Evolutionary conservation across 1,139 yeast species (phyloP).

Genomic region (Wickerhamomyces sp.): DNA sequence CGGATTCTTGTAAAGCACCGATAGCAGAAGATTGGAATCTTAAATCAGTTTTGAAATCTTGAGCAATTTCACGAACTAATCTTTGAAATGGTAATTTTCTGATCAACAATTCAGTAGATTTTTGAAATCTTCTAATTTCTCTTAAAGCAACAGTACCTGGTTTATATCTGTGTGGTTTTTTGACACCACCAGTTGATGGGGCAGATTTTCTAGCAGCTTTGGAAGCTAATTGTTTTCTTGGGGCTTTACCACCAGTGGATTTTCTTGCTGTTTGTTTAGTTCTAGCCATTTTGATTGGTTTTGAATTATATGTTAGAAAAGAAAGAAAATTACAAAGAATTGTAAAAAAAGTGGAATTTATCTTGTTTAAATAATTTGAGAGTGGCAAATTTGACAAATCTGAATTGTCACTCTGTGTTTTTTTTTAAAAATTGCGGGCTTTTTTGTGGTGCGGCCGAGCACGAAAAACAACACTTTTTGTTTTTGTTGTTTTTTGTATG

Average conservation of each 20-base stretch:
- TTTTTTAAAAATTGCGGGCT: too few relatives aligned
- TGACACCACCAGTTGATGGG: constrained; percentile 97
- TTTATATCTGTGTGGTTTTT: constrained; percentile 99
- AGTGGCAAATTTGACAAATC: not conserved
- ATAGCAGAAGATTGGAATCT: constrained; percentile 98
- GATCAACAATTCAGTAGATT: constrained; percentile 93
- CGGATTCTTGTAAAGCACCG: constrained; percentile 98
- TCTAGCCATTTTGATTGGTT: constrained; percentile 71
- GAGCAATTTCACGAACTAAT: constrained; percentile 96
- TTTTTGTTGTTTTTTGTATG: not conserved
- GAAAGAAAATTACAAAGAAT: not conserved
- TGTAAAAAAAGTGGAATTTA: not conserved
- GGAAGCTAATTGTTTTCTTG: constrained; percentile 98
- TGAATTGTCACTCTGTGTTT: too few relatives aligned
- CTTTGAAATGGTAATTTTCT: constrained; percentile 99
- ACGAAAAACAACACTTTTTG: too few relatives aligned
- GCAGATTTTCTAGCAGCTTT: constrained; percentile 99
- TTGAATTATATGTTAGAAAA: not conserved
- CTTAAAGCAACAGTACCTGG: constrained; percentile 99
- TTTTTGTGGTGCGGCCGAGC: too few relatives aligned
- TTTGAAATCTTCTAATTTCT: constrained; percentile 99
- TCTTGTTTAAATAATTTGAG: not conserved
- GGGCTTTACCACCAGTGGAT: constrained; percentile 99
- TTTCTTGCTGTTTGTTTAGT: constrained; percentile 98
- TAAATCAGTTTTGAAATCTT: constrained; percentile 96